Evolutionary conservation across 352 stramenopile genomes (phyloP), one percentile per base, ranked within the genome.

Genomic region (Blastocystis sp.): DNA sequence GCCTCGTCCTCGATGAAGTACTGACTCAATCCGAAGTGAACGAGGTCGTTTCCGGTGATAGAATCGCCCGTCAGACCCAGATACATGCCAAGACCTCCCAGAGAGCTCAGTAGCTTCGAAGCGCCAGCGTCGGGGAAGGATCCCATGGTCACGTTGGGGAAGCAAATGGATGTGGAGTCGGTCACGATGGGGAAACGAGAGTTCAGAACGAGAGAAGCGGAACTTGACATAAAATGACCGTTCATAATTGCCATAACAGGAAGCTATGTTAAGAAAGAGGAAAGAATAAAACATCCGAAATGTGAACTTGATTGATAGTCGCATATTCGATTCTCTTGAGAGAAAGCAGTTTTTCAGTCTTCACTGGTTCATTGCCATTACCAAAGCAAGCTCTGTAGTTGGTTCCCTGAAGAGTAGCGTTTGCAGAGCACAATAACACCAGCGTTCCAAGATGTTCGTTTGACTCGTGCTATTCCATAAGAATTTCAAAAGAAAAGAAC

Each of bases 81-180:
- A 26, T 84, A 84, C 73, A 84, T 84, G 18, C 73, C 73, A n/a
- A 84, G 47, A 37, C 73, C 73, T 20, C 73, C 50, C 50, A 84
- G 29, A 6, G 73, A 84, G 39, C 73, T 66, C 15, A 84, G 73
- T 3, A 84, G 20, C 73, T 84, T 84, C 8, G 47, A 56, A n/a
- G 53, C 26, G 20, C 53, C 73, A 26, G 45, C 73, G 56, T 84
- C 73, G 0, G 73, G 50, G 73, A 84, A 84, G 56, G 55, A 84
- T n/a, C 54, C 54, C 20, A 66, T 37, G 3, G n/a, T 13, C 26
- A 37, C 54, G 29, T 68, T 29, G 37, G 18, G 50, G 26, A 84
- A 84, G 73, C 26, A 45, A 18, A 84, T 29, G 4, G 20, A 34
- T 0, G 73, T 66, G 3, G 29, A 43, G 8, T 84, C 73, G 39